Base-by-base conservation (phyloP, 2,329 filamentous ascomycete genomes). In the Magnaporthiopsis incrustans region DNA sequence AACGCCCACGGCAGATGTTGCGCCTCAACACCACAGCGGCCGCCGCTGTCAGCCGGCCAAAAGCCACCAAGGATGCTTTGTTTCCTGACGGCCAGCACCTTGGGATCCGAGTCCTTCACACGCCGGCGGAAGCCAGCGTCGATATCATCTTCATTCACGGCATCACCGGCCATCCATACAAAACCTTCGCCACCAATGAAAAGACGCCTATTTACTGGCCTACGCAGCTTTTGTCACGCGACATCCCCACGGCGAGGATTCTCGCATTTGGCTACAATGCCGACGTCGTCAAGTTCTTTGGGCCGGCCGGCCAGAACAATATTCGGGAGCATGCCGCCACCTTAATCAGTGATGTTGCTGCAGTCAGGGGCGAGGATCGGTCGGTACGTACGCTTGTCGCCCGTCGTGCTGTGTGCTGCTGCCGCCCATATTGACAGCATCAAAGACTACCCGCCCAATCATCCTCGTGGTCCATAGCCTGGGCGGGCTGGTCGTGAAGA, bases 211-310 rank as follows among this genome's bases (percentile, higher is more conserved):
- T 61, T n/a, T 73, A 75, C 3, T 78, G 77, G 76, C 75, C 75
- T 0, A 57, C 71, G 62, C 67, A 67, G 0, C 68, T 79, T 26
- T 70, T 79, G 0, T 70, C 75, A 1, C 27, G 58, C 0, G 68
- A 70, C 62, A 65, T 78, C 38, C 59, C 63, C 0, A 71, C 66
- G 1, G 73, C 74, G 26, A 73, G 76, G 15, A 69, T 79, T 3
- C 70, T 79, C 26, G 75, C 75, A 0, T 79, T 73, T 35, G 77
- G 77, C n/a, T 80, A 80, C 66, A 71, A 77, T 53, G 72, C 73
- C 26, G 71, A 75, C 26, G 63, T 75, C 0, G 67, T 67, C 25
- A 69, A 38, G 14, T 38, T 38, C 35, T 18, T 38, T 18, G 35
- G 35, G 35, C 35, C 35, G 35, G 68, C 69, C 18, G 67, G 68